These are phyloP conservation scores for Trichophyton mentagrophytes DNA, from an alignment of 2,329 filamentous ascomycete genomes.

Conservation along the genomic window DNA sequence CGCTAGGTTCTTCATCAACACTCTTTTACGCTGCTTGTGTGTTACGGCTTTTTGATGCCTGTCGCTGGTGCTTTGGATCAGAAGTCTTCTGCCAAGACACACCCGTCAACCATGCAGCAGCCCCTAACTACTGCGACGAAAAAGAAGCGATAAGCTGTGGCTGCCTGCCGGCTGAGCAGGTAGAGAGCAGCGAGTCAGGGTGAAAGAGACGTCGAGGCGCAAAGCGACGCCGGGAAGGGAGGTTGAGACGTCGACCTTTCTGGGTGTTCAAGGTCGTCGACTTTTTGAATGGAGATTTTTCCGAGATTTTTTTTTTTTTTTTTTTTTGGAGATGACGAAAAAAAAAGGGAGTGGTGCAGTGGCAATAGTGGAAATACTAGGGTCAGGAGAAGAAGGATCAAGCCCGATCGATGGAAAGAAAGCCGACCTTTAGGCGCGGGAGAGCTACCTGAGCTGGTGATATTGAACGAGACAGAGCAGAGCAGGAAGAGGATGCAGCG, in stretches of 20 bases:
- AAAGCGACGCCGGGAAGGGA: not conserved
- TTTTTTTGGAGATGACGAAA: not conserved
- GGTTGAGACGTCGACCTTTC: not conserved
- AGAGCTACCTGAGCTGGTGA: not conserved
- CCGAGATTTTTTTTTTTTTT: not conserved
- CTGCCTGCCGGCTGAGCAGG: not conserved
- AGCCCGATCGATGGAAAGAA: not conserved
- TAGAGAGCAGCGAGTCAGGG: not conserved
- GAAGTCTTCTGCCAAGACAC: conserved; percentile 1
- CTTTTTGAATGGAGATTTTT: not conserved
- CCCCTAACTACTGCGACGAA: not conserved
- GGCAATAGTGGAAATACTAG: conserved; percentile 3
- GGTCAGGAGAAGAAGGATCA: not conserved
- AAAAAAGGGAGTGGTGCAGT: not conserved
- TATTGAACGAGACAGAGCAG: not conserved
- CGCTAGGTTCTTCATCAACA: not conserved
- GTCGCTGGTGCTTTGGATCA: not conserved
- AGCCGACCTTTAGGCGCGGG: not conserved
- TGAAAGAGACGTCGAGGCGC: not conserved
- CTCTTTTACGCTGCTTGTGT: not conserved
- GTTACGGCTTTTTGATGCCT: not conserved
- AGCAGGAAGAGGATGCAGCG: too few relatives aligned
- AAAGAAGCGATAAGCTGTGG: not conserved
- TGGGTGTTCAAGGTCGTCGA: not conserved
- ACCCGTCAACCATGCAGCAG: not conserved